A percentile compares a stretch with the other conserved stretches of the same genome.
These are phyloP conservation scores for Drechmeria coniospora DNA, from an alignment of 2,329 filamentous ascomycete species.

Conservation along the genomic window DNA sequence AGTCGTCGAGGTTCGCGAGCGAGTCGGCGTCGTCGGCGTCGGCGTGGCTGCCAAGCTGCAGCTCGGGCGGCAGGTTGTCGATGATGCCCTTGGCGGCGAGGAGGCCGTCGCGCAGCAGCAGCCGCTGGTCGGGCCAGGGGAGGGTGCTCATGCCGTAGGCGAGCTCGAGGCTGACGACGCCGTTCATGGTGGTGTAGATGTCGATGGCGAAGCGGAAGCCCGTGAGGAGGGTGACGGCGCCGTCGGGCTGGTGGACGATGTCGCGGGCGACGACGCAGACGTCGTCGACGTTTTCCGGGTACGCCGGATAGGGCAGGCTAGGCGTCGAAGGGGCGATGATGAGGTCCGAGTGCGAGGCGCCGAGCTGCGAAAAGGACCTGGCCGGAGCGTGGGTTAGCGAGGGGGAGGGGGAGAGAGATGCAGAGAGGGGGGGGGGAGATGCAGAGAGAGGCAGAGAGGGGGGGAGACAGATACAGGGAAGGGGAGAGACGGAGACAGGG, in stretches of 20 bases:
- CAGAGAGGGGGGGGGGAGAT: too few relatives aligned
- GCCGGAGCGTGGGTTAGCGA: too few relatives aligned
- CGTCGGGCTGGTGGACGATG: constrained; percentile 53
- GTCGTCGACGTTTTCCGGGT: constrained; percentile 73
- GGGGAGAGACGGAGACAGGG: too few relatives aligned
- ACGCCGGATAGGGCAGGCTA: constrained; percentile 59
- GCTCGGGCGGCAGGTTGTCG: constrained; percentile 50
- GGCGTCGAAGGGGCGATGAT: constrained; percentile 64
- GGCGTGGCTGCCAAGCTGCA: constrained; percentile 36
- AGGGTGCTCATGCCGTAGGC: constrained; percentile 66
- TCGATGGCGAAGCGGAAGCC: constrained; percentile 71
- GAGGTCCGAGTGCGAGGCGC: constrained; percentile 54
- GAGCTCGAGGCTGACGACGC: constrained; percentile 64
- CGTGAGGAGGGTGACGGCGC: constrained; percentile 52
- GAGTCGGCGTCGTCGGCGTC: constrained; percentile 16
- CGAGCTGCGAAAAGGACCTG: constrained; percentile 65
- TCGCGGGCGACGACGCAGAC: constrained; percentile 59
- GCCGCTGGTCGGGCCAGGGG: constrained; percentile 64
- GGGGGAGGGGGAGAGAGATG: neutral
- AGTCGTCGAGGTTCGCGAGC: constrained; percentile 26
- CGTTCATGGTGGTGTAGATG: constrained; percentile 68
- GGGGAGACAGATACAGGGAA: too few relatives aligned
- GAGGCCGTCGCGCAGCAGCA: constrained; percentile 55
- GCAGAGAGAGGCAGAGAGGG: too few relatives aligned
- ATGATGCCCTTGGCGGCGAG: constrained; percentile 54